phyloP scores from a whole-genome alignment of 257 asterid genomes.

The Vinca minor region DNA sequence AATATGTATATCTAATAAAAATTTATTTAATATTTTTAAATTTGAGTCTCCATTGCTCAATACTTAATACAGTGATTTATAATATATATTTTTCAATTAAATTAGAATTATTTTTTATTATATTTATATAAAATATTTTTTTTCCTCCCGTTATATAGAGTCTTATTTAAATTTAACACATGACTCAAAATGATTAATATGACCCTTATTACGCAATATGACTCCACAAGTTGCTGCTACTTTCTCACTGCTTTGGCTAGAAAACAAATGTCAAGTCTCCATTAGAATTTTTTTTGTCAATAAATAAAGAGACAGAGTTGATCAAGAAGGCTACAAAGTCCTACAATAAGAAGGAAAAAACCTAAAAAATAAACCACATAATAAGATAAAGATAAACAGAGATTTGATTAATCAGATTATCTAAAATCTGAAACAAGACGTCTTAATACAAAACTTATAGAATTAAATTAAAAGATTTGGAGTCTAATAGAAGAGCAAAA shows the following conservation, averaged over 20 bases:
- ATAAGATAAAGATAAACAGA: conserved; percentile 18
- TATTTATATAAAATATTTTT: too few relatives aligned
- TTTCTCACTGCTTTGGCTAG: conserved; percentile 3
- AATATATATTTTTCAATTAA: too few relatives aligned
- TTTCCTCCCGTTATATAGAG: too few relatives aligned
- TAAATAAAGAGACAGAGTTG: conserved; percentile 16
- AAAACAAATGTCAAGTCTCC: conserved; percentile 19
- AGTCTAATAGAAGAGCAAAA: conserved; percentile 17
- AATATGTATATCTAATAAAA: too few relatives aligned
- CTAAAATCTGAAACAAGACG: too few relatives aligned
- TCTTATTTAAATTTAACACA: too few relatives aligned
- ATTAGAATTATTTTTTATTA: too few relatives aligned
- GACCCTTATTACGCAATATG: too few relatives aligned
- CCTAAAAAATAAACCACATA: neutral
- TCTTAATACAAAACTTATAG: conserved; percentile 17
- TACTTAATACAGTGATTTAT: too few relatives aligned
- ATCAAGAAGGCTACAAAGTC: conserved; percentile 8
- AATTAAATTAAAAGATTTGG: conserved; percentile 14
- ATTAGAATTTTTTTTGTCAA: conserved; percentile 18
- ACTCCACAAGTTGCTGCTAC: conserved; percentile 7
- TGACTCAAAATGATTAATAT: too few relatives aligned
- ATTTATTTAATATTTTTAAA: too few relatives aligned
- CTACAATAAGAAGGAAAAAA: neutral
- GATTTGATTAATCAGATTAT: conserved; percentile 22
- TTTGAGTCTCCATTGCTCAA: too few relatives aligned